Evolutionary conservation across 495 filamentous ascomycete genomes (phyloP).

Genomic region (Penicillium herquei): DNA sequence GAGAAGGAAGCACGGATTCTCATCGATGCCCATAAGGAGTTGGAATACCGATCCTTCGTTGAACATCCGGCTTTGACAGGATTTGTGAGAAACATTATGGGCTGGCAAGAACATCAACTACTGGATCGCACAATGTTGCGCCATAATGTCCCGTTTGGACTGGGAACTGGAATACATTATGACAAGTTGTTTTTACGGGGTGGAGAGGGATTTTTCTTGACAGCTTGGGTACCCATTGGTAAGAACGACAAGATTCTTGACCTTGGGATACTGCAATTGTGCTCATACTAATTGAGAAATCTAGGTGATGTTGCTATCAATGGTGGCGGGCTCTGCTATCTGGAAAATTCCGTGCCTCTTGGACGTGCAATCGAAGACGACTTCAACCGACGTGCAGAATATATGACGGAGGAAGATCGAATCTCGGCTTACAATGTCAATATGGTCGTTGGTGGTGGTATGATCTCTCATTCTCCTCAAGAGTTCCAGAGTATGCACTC

Average conservation of each 20-base stretch:
- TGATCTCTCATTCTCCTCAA: constrained; percentile 18
- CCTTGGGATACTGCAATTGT: too few relatives aligned
- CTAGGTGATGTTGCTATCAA: constrained; percentile 42
- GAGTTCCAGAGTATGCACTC: constrained; percentile 16
- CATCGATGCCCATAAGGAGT: constrained; percentile 44
- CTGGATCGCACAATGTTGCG: constrained; percentile 44
- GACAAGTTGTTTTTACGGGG: constrained; percentile 56
- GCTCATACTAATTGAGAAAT: too few relatives aligned
- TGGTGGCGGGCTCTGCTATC: constrained; percentile 55
- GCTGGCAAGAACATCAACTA: constrained; percentile 47
- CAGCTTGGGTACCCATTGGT: constrained; percentile 58
- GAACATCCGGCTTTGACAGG: constrained; percentile 44
- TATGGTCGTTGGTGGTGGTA: constrained; percentile 19
- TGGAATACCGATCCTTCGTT: constrained; percentile 49
- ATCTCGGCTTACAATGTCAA: constrained; percentile 23
- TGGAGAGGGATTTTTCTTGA: constrained; percentile 50
- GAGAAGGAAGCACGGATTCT: constrained; percentile 37
- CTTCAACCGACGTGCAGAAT: constrained; percentile 12
- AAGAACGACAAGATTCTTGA: background rate
- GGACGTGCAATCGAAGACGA: constrained; percentile 20
- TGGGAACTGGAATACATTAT: constrained; percentile 55
- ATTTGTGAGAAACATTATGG: constrained; percentile 47
- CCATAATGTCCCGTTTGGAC: constrained; percentile 52
- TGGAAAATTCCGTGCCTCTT: constrained; percentile 32
- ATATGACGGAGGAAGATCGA: constrained; percentile 15